Evolutionary conservation across 176 grass and related monocot genomes (phyloP).

Genomic region (Paspalum notatum): DNA sequence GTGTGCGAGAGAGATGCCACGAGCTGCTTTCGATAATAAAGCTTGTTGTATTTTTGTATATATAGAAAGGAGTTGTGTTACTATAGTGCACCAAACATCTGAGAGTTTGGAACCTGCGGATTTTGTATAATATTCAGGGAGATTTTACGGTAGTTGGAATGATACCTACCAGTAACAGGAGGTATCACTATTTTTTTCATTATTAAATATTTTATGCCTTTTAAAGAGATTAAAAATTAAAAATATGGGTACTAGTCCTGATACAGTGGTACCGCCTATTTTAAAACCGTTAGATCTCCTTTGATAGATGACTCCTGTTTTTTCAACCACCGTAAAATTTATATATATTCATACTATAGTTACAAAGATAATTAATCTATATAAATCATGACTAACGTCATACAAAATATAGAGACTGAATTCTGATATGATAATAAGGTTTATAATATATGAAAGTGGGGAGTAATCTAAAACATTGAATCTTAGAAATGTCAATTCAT

Average conservation of each 20-base stretch:
- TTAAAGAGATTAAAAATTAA: no score
- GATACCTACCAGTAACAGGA: no score
- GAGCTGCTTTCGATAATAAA: neutral
- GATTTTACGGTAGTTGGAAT: no score
- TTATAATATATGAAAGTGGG: neutral
- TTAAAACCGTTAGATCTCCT: no score
- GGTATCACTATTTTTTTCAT: no score
- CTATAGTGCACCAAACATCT: neutral
- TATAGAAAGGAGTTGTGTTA: neutral
- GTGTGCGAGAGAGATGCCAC: neutral
- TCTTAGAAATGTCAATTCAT: neutral
- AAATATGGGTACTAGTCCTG: no score
- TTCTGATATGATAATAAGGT: neutral
- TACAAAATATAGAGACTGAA: neutral
- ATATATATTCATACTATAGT: no score
- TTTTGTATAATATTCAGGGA: neutral
- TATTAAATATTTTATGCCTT: no score
- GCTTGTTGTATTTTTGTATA: neutral
- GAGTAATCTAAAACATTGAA: neutral
- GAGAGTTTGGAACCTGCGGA: neutral
- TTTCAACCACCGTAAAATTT: no score
- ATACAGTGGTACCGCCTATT: no score
- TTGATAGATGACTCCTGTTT: no score
- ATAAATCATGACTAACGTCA: neutral
- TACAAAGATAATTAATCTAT: no score